Conservation (phyloP, 495 filamentous ascomycete species). For the Neurospora intermedia region DNA sequence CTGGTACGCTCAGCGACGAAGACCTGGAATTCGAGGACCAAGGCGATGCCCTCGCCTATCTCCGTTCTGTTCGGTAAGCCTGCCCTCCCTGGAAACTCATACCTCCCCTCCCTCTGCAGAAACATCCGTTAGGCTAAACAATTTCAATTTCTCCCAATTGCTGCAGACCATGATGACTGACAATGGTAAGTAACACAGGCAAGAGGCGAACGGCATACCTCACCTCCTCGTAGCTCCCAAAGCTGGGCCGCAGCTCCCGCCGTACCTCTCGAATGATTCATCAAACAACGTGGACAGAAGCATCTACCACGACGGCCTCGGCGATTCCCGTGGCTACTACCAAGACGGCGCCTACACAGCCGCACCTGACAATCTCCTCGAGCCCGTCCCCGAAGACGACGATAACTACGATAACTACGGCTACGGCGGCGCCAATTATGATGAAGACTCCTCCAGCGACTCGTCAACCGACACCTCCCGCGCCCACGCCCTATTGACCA, state of each 20-base stretch:
- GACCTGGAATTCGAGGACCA: constrained; percentile 48
- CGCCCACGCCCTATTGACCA: constrained; percentile 27
- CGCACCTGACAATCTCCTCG: constrained; percentile 19
- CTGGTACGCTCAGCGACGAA: constrained; percentile 28
- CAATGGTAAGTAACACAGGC: constrained; percentile 45
- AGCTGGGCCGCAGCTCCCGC: constrained; percentile 34
- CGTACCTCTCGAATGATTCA: constrained; percentile 15
- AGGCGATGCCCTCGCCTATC: constrained; percentile 58
- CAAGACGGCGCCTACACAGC: constrained; percentile 62
- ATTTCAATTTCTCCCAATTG: constrained; percentile 9
- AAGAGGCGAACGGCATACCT: constrained; percentile 62
- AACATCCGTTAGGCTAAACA: constrained; percentile 20
- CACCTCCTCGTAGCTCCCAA: constrained; percentile 49
- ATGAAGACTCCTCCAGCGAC: neutral
- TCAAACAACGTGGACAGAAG: constrained; percentile 24
- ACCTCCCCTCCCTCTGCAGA: constrained; percentile 2
- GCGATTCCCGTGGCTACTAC: constrained; percentile 50
- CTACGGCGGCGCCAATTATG: constrained; percentile 1
- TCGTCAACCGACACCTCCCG: constrained; percentile 11
- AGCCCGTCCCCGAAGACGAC: constrained; percentile 7
- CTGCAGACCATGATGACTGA: constrained; percentile 20
- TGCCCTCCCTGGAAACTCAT: constrained; percentile 2
- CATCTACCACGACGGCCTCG: constrained; percentile 32
- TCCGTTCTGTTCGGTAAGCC: constrained; percentile 71
- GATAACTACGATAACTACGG: neutral